These are phyloP conservation scores for Helotiales sp. DNA, from an alignment of 2,329 filamentous ascomycete species.

Conservation along the genomic window DNA sequence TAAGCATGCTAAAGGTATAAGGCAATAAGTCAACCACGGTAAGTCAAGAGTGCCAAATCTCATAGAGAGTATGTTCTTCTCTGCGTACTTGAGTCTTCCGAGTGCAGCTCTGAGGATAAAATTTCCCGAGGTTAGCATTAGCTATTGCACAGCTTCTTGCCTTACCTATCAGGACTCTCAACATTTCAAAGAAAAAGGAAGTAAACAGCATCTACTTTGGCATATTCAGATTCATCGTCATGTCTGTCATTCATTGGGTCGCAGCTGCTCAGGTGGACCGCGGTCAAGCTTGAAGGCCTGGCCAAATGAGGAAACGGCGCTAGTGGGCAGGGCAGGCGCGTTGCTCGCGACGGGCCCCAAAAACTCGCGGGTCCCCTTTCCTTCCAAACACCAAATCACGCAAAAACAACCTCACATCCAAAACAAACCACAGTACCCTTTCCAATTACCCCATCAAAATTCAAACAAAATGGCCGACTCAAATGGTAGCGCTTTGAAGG, in stretches of 20 bases:
- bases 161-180: too few species aligned
- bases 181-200: too few species aligned
- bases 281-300: neutral
- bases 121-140: too few species aligned
- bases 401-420: neutral
- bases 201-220: too few species aligned
- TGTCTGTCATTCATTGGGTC: neutral
- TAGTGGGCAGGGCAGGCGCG: neutral
- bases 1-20: too few species aligned
- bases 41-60: too few species aligned
- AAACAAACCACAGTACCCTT: neutral
- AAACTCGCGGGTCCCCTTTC: neutral
- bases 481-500: constrained; percentile 43
- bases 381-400: neutral
- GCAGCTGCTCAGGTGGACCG: neutral
- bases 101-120: too few species aligned
- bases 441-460: neutral
- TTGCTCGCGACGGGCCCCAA: neutral
- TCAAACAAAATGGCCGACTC: constrained; percentile 44
- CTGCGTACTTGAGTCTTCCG: too few species aligned
- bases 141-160: too few species aligned
- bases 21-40: too few species aligned
- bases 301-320: neutral
- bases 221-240: neutral
- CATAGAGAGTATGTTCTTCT: too few species aligned